Evolutionary conservation across 2,329 filamentous ascomycete genomes (phyloP), one percentile per base, ranked within the genome.

Genomic region (Mycocentrospora acerina): DNA sequence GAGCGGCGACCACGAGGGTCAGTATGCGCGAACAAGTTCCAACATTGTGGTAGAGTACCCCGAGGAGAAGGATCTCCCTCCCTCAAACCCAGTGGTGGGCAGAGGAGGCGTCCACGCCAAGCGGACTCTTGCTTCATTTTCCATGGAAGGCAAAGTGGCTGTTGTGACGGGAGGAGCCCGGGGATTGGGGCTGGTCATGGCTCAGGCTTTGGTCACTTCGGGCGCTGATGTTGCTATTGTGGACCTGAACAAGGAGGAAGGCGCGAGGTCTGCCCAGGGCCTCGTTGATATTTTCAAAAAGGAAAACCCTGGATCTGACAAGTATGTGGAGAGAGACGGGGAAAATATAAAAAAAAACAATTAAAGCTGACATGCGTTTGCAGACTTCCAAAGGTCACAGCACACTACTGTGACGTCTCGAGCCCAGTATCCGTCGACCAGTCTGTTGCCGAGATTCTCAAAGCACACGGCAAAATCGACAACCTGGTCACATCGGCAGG

Each of bases 401-500:
- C 90, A 2, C 91, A 97, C 71, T 90, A 87, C 64, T 85, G 86
- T 60, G 90, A 96, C 65, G 91, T 96, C 35, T 83, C 88, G 17
- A 81, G 86, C 56, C 85, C 85, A 15, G 80, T 83, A 32, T 91
- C 88, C 6, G 90, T 96, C 46, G 83, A 86, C 41, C 69, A 74
- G 22, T 86, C 86, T 55, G 77, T 96, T 52, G 73, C 76, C 25
- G 85, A 89, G 44, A 79, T 91, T 51, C 64, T 91, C 34, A 66
- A 73, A 32, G 71, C 79, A 42, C 90, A 95, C 65, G 84, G 85
- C 69, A 85, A 86, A 68, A 89, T 96, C 55, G 90, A 95, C 71
- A 85, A 88, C 69, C 79, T 97, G 17, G 90, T 97, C 57, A 96
- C 91, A 17, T 94, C 89, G n/a, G 91, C 91, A 33, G 91, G 91